Conservation (phyloP, 768 basidiomycete genomes). For the Leccinum incarnatum region DNA sequence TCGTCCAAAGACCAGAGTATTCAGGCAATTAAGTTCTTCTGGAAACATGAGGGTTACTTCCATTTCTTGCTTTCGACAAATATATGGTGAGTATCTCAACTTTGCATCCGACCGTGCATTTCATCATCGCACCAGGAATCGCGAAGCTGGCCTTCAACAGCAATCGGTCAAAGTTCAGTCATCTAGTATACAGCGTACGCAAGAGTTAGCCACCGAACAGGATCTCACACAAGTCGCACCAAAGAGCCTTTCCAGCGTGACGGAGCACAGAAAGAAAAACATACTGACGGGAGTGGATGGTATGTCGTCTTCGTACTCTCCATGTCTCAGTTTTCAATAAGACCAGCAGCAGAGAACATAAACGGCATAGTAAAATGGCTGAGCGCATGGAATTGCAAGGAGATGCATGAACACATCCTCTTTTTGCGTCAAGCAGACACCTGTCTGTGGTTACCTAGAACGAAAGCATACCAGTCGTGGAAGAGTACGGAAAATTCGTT, state of each 20-base stretch:
- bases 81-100: not conserved
- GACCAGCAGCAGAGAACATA: not conserved
- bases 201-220: not conserved
- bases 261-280: not conserved
- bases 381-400: constrained; percentile 1
- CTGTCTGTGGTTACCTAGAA: constrained; percentile 11
- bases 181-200: not conserved
- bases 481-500: not conserved
- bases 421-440: constrained; percentile 5
- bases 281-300: not conserved
- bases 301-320: not conserved
- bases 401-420: not conserved
- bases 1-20: not conserved
- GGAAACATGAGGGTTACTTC: constrained; percentile 1
- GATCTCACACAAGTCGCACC: not conserved
- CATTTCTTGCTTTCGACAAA: constrained; percentile 13
- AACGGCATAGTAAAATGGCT: constrained; percentile 4
- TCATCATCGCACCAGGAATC: not conserved
- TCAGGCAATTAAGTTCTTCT: constrained; percentile 7
- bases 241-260: not conserved
- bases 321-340: not conserved
- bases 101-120: not conserved
- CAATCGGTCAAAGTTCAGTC: not conserved
- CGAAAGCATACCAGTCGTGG: constrained; percentile 2
- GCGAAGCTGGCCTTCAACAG: not conserved